These are phyloP conservation scores for Thuja plicata DNA, from an alignment of 83 land plant species.

Conservation along the genomic window DNA sequence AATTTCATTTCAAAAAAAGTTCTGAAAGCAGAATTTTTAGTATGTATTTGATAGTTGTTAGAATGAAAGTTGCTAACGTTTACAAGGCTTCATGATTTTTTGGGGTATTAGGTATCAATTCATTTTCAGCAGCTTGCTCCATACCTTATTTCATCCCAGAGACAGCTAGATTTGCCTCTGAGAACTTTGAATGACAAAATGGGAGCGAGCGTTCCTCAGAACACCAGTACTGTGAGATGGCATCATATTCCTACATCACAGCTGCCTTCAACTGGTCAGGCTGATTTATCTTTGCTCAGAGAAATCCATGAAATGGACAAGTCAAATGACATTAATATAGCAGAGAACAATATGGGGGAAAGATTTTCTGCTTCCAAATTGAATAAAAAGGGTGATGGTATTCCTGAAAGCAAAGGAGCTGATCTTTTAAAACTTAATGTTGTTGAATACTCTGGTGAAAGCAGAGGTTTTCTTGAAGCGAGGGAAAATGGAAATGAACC, in stretches of 20 bases:
- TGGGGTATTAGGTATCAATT: neutral
- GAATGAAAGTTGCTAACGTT: neutral
- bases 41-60: slow-evolving; percentile 1
- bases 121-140: slow-evolving; percentile 2
- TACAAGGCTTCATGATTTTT: neutral
- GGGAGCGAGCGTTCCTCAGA: neutral
- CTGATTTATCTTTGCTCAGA: neutral
- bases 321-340: neutral
- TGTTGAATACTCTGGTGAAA: neutral
- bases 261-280: neutral
- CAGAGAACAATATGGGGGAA: neutral
- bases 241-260: neutral
- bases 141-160: neutral
- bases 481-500: neutral
- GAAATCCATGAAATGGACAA: slow-evolving; percentile 7
- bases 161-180: neutral
- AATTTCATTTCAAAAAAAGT: neutral
- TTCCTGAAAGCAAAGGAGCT: neutral
- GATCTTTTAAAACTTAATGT: neutral
- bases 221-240: neutral
- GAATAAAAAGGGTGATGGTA: neutral
- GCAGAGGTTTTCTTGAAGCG: neutral
- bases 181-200: neutral
- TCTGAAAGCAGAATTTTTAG: neutral
- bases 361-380: neutral